Base-by-base conservation (phyloP, 257 asterid species). In the Cinchona pubescens region DNA sequence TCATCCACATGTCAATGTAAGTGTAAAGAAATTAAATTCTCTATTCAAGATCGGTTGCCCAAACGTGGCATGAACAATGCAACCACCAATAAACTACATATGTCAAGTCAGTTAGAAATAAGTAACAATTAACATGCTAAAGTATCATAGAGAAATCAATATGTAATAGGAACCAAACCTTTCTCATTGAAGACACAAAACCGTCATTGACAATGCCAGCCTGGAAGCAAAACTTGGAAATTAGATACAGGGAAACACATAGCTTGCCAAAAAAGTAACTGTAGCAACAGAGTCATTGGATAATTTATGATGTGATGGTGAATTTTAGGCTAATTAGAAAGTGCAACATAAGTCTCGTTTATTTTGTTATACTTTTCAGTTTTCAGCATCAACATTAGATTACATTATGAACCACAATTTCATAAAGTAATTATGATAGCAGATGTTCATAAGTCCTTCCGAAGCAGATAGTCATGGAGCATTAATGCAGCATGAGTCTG, bases 121-220 rank as follows among this genome's bases (percentile, higher is more conserved):
- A 23, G 8, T 32, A 25, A 21, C 23, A 18, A 37, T 65, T 32
- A 16, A 9, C 34, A 69, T 30, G 59, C 25, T 32, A 63, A 63
- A 46, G 43, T 25, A 67, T 23, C 53, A 9, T 58, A 46, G 11
- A 30, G 45, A 34, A 75, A 30, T 48, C n/a, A 63, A 13, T 42
- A 64, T 23, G 27, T 46, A 1, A 27, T 30, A 27, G 55, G 19
- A 43, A n/a, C 69, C 85, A 55, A 56, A 94, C 98, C 98, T 92
- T 90, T 89, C 75, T 90, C 97, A 94, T 89, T 80, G 94, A 90
- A 75, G 97, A 92, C 76, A 94, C 75, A 83, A 94, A 94, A 72
- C 40, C 76, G 30, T 86, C 68, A 86, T 89, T 85, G 35, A 95
- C 89, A 40, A 91, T 83, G 76, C 96, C 97, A 69, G 85, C 92